phyloP scores from a whole-genome alignment of 192 early-diverging fungal genomes.

The Gamsiella multidivaricata region DNA sequence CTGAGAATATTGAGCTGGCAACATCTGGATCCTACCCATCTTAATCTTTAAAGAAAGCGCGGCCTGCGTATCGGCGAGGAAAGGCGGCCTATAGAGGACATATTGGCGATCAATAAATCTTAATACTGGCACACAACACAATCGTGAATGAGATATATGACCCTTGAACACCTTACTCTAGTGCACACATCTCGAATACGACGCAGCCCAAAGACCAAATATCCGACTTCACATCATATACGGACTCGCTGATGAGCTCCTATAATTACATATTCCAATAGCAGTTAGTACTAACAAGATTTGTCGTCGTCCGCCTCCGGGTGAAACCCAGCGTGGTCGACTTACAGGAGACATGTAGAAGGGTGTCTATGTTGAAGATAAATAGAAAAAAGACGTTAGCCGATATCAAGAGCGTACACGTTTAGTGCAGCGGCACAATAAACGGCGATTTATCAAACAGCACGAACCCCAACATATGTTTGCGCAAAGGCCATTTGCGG shows the following conservation, averaged over 20 bases:
- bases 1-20: conserved; percentile 61
- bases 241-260: conserved; percentile 75
- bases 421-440: no score
- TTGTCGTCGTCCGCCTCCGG: not conserved
- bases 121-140: no score
- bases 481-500: conserved; percentile 73
- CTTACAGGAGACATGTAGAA: conserved; percentile 84
- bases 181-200: conserved; percentile 77
- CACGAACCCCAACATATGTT: conserved; percentile 76
- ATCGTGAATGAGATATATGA: no score
- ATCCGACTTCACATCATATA: conserved; percentile 78
- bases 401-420: no score
- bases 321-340: not conserved
- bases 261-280: not conserved
- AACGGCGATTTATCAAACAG: no score
- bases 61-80: conserved; percentile 72
- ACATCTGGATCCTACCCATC: conserved; percentile 60
- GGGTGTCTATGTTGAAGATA: conserved; percentile 60
- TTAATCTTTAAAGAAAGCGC: conserved; percentile 69
- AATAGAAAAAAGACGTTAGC: not conserved
- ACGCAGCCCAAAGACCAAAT: conserved; percentile 83
- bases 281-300: not conserved
- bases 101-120: no score
- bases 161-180: no score
- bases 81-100: conserved; percentile 68